Evolutionary conservation across 495 filamentous ascomycete species (phyloP).

Genomic region (Aspergillus carlsbadensis): DNA sequence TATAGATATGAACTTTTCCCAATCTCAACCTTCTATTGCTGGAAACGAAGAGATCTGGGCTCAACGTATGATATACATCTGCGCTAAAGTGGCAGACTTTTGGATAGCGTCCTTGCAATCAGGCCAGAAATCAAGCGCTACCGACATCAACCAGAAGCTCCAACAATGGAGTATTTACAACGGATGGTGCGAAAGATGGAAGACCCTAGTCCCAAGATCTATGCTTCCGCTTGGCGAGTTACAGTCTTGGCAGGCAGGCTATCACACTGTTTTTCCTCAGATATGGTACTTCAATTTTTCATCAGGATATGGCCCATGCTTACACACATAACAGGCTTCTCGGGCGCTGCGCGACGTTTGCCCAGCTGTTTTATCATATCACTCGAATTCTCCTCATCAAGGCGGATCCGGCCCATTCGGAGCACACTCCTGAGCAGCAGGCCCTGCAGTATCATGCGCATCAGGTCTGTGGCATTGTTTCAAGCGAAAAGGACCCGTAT

Average conservation of each 20-base stretch:
- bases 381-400: slow-evolving; percentile 78
- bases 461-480: slow-evolving; percentile 83
- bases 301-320: too few relatives aligned
- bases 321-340: slow-evolving; percentile 57
- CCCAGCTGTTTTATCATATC: slow-evolving; percentile 89
- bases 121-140: slow-evolving; percentile 56
- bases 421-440: slow-evolving; percentile 54
- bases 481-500: slow-evolving; percentile 75
- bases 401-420: slow-evolving; percentile 66
- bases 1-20: slow-evolving; percentile 74
- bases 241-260: slow-evolving; percentile 62
- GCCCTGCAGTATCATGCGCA: slow-evolving; percentile 70
- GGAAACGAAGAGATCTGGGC: slow-evolving; percentile 85
- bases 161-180: slow-evolving; percentile 78
- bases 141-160: slow-evolving; percentile 63
- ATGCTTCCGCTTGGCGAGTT: slow-evolving; percentile 86
- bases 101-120: slow-evolving; percentile 59
- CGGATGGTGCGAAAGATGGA: slow-evolving; percentile 77
- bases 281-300: slow-evolving; percentile 61
- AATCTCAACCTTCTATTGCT: slow-evolving; percentile 32
- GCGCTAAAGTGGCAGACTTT: slow-evolving; percentile 86
- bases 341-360: slow-evolving; percentile 76
- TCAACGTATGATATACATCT: slow-evolving; percentile 84
- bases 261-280: slow-evolving; percentile 78
- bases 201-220: slow-evolving; percentile 68